Base-by-base conservation (phyloP, 2,329 filamentous ascomycete genomes). In the Zymoseptoria ardabiliae region DNA sequence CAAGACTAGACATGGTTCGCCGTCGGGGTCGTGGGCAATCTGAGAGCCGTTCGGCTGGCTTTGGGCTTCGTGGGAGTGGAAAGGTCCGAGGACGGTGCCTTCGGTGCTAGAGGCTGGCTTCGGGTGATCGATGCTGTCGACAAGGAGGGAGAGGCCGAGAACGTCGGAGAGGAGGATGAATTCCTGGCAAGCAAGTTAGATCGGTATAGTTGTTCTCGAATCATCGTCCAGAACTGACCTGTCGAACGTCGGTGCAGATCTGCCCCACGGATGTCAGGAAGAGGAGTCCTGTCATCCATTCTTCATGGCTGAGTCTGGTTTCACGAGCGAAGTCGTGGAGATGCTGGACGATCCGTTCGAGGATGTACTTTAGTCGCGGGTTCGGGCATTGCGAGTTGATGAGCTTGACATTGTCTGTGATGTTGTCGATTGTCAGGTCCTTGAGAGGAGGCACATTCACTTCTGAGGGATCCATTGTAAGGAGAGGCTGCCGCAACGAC, bases 91-190 rank as follows among this genome's bases (percentile, higher is more conserved):
- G 10, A 94, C 88, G 0, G 88, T 90, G 59, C 89, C 89, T 73
- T 93, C 89, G 23, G 90, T 94, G 25, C 81, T 81, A 50, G 77
- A 73, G 0, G 83, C 70, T 0, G 88, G 89, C 72, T 91, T 93
- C 23, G 90, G 90, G 76, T 93, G 89, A 77, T 91, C 88, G 77
- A 94, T 92, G 66, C 81, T 84, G 76, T 94, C 89, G 65, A 94
- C 86, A 3, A 94, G 83, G 60, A 92, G 82, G 21, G 88, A 91
- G 41, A 94, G 83, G 48, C 89, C 90, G 21, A 93, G 81, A 50
- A 90, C 81, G 74, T 94, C 90, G 65, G 86, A 90, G 63, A 93
- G 85, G 48, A 93, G 84, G 73, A 93, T 92, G 78, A 89, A 91
- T 79, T 74, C 72, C 67, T 73, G 63, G 6, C 21, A 53, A 8